phyloP scores from a whole-genome alignment of 345 rosid genomes.

The Eucalyptus viminalis region DNA sequence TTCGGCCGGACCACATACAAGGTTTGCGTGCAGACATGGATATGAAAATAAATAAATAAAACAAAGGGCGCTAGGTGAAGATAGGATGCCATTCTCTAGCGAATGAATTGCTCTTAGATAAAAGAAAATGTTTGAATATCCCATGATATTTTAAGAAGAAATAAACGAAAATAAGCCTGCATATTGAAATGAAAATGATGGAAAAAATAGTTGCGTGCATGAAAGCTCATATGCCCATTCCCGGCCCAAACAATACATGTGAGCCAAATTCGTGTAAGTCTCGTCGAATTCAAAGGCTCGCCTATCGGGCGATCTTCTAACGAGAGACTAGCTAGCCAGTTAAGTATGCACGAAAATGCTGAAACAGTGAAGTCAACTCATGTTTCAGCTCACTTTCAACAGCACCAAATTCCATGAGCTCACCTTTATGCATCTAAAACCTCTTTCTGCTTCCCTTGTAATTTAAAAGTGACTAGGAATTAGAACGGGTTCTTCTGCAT shows the following conservation, averaged over 20 bases:
- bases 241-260: background rate
- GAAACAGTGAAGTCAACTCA: background rate
- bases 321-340: background rate
- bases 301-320: background rate
- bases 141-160: background rate
- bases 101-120: background rate
- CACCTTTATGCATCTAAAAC: background rate
- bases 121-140: background rate
- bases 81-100: background rate
- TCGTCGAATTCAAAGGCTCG: background rate
- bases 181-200: background rate
- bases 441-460: background rate
- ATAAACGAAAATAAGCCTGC: background rate
- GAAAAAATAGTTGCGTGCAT: background rate
- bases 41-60: no score
- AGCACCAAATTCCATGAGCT: background rate
- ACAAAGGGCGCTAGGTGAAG: background rate
- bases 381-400: background rate
- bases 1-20: background rate
- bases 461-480: background rate
- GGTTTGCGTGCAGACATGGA: background rate
- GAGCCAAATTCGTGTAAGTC: background rate
- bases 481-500: background rate
- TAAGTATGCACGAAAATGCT: background rate
- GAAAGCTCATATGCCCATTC: background rate